Conservation (phyloP, 2,329 filamentous ascomycete genomes). For the Colletotrichum destructivum region DNA sequence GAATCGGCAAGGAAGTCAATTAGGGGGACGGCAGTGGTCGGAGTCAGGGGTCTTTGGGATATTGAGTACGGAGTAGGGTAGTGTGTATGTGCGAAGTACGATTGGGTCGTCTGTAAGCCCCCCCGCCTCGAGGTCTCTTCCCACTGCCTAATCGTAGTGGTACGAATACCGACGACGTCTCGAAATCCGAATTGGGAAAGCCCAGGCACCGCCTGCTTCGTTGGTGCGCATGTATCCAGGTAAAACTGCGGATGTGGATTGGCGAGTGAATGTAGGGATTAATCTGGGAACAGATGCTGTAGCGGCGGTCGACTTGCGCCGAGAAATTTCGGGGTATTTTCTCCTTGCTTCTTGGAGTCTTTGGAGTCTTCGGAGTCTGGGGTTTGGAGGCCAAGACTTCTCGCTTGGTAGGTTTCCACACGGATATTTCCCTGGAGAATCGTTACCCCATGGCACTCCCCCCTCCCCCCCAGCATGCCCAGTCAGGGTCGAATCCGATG, state of each 20-base stretch:
- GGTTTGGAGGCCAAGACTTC: not conserved
- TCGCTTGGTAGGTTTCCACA: not conserved
- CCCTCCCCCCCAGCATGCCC: not conserved
- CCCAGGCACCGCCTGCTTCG: slow-evolving; percentile 14
- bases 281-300: not conserved
- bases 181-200: slow-evolving; percentile 11
- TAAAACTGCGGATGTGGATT: slow-evolving; percentile 11
- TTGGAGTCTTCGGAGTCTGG: not conserved
- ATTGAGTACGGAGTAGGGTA: not conserved
- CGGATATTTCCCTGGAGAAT: not conserved
- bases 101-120: slow-evolving; percentile 8
- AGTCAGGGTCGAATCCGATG: not conserved
- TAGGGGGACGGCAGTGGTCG: not conserved
- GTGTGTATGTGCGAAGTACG: not conserved
- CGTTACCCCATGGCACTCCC: not conserved
- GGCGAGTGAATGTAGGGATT: slow-evolving; percentile 3
- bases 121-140: slow-evolving; percentile 23
- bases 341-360: not conserved
- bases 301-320: slow-evolving; percentile 2
- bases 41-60: not conserved
- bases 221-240: slow-evolving; percentile 31
- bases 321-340: not conserved
- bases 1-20: slow-evolving; percentile 15
- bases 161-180: not conserved
- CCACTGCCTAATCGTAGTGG: not conserved